Conservation (phyloP, 1,284 basidiomycete genomes). For the Cryptococcus maquisensis region DNA sequence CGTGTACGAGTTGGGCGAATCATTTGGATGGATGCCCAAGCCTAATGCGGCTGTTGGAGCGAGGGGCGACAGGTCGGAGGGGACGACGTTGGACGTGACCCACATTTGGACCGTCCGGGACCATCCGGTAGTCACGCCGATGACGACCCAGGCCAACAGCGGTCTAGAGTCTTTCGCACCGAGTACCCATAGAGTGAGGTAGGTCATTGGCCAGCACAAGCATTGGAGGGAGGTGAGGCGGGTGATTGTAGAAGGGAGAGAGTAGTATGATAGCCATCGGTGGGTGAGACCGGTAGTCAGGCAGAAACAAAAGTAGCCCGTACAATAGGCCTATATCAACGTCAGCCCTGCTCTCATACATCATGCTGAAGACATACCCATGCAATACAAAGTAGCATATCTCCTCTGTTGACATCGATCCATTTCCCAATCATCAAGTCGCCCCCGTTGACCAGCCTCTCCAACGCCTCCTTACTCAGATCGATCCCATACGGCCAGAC, state of each 20-base stretch:
- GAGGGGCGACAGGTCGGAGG: constrained; percentile 7
- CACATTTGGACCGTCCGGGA: constrained; percentile 48
- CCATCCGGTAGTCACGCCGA: constrained; percentile 48
- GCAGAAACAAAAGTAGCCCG: constrained; percentile 48
- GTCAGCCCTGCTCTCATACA: background rate
- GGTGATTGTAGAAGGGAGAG: constrained; percentile 47
- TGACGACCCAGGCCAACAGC: constrained; percentile 49
- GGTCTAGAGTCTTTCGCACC: constrained; percentile 35
- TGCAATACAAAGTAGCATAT: constrained; percentile 37
- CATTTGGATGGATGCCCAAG: background rate
- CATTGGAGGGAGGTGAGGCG: constrained; percentile 50
- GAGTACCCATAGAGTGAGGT: constrained; percentile 44
- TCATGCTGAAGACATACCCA: constrained; percentile 27
- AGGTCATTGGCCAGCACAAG: constrained; percentile 50
- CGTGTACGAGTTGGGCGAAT: background rate
- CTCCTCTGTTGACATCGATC: constrained; percentile 25
- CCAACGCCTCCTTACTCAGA: constrained; percentile 35
- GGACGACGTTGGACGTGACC: constrained; percentile 49
- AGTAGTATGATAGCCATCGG: constrained; percentile 50
- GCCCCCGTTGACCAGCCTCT: constrained; percentile 32
- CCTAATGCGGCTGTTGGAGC: background rate
- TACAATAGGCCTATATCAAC: constrained; percentile 38
- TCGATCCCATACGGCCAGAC: constrained; percentile 46
- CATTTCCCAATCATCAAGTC: constrained; percentile 22
- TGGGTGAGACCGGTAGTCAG: constrained; percentile 49